phyloP scores from a whole-genome alignment of 2,329 filamentous ascomycete genomes.

The Ophiostoma angusticollis region DNA sequence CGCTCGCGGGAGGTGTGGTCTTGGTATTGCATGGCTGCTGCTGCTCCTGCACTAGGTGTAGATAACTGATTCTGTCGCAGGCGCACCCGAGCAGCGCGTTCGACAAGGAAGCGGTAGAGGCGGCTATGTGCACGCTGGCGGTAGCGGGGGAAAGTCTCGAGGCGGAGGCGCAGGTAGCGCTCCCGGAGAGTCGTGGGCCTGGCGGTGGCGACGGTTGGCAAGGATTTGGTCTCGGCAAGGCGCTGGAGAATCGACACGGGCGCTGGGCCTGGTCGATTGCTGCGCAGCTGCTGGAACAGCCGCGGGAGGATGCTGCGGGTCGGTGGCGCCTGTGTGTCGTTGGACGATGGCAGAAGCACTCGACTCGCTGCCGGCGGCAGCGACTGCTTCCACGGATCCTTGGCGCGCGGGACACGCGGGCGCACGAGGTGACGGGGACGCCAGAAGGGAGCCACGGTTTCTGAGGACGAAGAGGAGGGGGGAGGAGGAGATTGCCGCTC shows the following conservation, averaged over 20 bases:
- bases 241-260: slow-evolving; percentile 1
- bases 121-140: slow-evolving; percentile 61
- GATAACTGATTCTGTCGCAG: too few species aligned
- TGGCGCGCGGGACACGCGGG: slow-evolving; percentile 6
- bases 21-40: slow-evolving; percentile 14
- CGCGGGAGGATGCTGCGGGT: too few species aligned
- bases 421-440: slow-evolving; percentile 3
- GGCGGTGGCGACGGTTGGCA: slow-evolving; percentile 2
- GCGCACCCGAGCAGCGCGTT: slow-evolving; percentile 45
- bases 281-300: background rate
- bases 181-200: slow-evolving; percentile 40
- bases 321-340: too few species aligned
- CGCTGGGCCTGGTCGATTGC: too few species aligned
- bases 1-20: slow-evolving; percentile 35
- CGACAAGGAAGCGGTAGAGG: slow-evolving; percentile 62
- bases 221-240: slow-evolving; percentile 1
- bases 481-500: too few species aligned
- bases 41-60: too few species aligned
- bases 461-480: background rate
- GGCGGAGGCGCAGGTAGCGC: slow-evolving; percentile 55
- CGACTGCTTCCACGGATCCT: slow-evolving; percentile 7
- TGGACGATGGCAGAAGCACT: too few species aligned
- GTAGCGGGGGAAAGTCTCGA: slow-evolving; percentile 60
- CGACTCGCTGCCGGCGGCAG: too few species aligned
- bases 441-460: slow-evolving; percentile 8